Evolutionary conservation across 768 basidiomycete species (phyloP).

Genomic region (Auriculariales sp.): DNA sequence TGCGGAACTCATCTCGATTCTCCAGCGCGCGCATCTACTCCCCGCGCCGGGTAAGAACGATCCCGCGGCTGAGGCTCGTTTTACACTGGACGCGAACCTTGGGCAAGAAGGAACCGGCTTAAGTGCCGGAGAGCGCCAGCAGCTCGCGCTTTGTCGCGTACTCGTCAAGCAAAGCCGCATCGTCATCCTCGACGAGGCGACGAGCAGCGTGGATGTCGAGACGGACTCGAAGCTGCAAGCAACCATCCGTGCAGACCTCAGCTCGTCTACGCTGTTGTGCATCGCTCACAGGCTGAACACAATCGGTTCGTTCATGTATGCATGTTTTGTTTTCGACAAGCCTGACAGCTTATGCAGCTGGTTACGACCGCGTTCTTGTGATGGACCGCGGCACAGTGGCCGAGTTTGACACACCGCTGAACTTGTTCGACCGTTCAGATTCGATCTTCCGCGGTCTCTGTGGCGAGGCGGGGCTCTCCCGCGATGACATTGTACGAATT

Average conservation of each 20-base stretch:
- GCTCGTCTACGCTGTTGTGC: slow-evolving; percentile 35
- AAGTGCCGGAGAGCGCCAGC: slow-evolving; percentile 54
- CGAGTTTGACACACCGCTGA: slow-evolving; percentile 62
- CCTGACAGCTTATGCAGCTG: slow-evolving; percentile 18
- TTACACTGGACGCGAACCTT: slow-evolving; percentile 45
- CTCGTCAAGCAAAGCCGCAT: slow-evolving; percentile 47
- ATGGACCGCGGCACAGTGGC: slow-evolving; percentile 56
- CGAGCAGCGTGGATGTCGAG: slow-evolving; percentile 45
- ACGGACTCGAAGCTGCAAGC: slow-evolving; percentile 49
- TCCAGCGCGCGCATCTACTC: slow-evolving; percentile 47
- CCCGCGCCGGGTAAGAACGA: slow-evolving; percentile 32
- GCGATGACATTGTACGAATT: slow-evolving; percentile 43
- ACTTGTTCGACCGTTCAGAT: slow-evolving; percentile 41
- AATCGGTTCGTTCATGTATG: slow-evolving; percentile 18
- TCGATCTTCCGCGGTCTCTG: slow-evolving; percentile 66
- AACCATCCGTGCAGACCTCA: slow-evolving; percentile 50
- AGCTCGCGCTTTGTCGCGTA: slow-evolving; percentile 46
- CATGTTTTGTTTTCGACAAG: slow-evolving; percentile 5
- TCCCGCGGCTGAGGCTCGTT: slow-evolving; percentile 41
- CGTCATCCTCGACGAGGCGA: slow-evolving; percentile 49
- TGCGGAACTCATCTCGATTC: slow-evolving; percentile 43
- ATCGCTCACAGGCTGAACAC: slow-evolving; percentile 47
- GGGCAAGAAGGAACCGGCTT: slow-evolving; percentile 53
- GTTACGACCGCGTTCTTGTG: slow-evolving; percentile 58
- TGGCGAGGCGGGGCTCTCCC: slow-evolving; percentile 42